A percentile compares a stretch with the other conserved stretches of the same genome.
Conservation (phyloP, 257 asterid genomes). For the Buddleja alternifolia region DNA sequence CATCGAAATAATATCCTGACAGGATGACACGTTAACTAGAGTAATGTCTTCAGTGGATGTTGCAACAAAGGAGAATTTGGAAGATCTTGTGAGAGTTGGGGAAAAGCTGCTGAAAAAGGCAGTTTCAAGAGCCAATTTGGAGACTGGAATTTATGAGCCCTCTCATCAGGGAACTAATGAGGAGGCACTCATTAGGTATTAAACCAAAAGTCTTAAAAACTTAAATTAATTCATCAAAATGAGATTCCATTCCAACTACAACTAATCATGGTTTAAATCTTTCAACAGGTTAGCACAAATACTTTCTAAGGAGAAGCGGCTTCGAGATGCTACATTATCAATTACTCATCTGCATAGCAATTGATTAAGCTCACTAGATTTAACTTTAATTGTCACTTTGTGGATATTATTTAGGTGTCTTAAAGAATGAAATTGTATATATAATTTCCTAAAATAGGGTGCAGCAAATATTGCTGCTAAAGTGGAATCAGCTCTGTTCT, state of each 20-base stretch:
- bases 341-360: background rate
- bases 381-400: no score
- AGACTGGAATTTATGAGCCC: slow-evolving; percentile 2
- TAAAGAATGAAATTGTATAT: background rate
- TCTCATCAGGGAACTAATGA: slow-evolving; percentile 23
- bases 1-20: no score
- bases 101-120: slow-evolving; percentile 24
- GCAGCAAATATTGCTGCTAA: background rate
- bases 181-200: slow-evolving; percentile 22
- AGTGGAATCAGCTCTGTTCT: background rate
- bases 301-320: slow-evolving; percentile 19
- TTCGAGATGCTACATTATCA: background rate
- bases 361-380: background rate
- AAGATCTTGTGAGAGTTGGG: slow-evolving; percentile 18
- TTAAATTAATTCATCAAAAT: no score
- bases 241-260: background rate
- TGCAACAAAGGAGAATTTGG: slow-evolving; percentile 24
- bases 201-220: background rate
- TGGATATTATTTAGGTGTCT: background rate
- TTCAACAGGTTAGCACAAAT: slow-evolving; percentile 10
- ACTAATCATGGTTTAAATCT: background rate
- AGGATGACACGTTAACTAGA: slow-evolving; percentile 12
- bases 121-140: background rate
- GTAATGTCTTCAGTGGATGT: background rate
- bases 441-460: background rate